These are phyloP conservation scores for Rhodotorula glutinis DNA, from an alignment of 1,284 basidiomycete genomes.

Conservation along the genomic window DNA sequence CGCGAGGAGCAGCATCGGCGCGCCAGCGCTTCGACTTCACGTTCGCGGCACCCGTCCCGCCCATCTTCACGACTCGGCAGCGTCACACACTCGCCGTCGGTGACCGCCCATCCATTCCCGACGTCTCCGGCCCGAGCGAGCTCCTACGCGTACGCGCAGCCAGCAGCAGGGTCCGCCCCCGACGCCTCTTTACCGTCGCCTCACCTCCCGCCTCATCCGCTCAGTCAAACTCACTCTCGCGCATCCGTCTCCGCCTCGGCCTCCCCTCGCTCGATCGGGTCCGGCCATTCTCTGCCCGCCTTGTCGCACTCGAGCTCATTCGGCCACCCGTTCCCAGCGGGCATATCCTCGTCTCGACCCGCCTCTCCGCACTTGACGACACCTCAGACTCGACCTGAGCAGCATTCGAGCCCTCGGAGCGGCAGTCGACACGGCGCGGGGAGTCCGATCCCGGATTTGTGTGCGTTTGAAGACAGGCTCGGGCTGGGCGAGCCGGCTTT, in stretches of 20 bases:
- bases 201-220: neutral
- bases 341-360: constrained; percentile 25
- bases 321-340: constrained; percentile 25
- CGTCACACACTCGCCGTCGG: neutral
- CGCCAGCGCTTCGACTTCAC: neutral
- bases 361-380: constrained; percentile 26
- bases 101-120: constrained; percentile 4
- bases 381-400: neutral
- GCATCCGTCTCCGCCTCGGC: neutral
- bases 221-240: neutral
- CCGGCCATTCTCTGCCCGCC: neutral
- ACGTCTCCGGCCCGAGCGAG: neutral
- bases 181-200: neutral
- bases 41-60: constrained; percentile 8
- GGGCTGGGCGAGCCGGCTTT: constrained; percentile 27
- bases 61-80: constrained; percentile 11
- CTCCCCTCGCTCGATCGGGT: neutral
- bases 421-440: neutral
- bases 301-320: neutral
- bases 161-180: too few species aligned
- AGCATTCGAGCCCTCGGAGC: constrained; percentile 4
- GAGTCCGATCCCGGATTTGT: constrained; percentile 31
- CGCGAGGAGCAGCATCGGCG: neutral
- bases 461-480: neutral
- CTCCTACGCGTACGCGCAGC: neutral